phyloP scores from a whole-genome alignment of 768 basidiomycete species.

The Phylloporus arenicola region DNA sequence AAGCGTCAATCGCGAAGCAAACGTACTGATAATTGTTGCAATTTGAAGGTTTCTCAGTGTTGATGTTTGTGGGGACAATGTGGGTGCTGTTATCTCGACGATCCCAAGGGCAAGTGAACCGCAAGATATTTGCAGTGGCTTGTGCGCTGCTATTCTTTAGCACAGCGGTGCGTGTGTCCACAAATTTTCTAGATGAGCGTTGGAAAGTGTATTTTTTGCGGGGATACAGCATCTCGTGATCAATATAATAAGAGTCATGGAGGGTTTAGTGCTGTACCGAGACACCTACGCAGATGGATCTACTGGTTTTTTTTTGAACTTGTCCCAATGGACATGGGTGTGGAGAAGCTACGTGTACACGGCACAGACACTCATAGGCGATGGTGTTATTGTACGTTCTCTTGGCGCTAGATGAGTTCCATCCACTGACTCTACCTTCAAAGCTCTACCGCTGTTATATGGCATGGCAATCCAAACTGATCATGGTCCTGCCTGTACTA shows the following conservation, averaged over 20 bases:
- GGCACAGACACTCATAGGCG: conserved; percentile 17
- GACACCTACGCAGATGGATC: conserved; percentile 19
- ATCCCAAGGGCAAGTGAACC: conserved; percentile 3
- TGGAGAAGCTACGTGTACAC: conserved; percentile 7
- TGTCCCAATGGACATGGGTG: conserved; percentile 21
- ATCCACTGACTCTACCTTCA: background rate
- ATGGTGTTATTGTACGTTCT: conserved; percentile 19
- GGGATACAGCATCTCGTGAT: conserved; percentile 13
- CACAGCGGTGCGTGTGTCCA: conserved; percentile 13
- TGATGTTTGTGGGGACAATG: conserved; percentile 12
- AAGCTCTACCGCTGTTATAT: conserved; percentile 20
- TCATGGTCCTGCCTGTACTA: conserved; percentile 17
- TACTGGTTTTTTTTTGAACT: conserved; percentile 17
- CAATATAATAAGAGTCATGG: conserved; percentile 11
- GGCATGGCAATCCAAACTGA: too few species aligned
- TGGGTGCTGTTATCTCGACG: conserved; percentile 14
- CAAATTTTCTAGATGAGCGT: background rate
- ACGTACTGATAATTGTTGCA: background rate
- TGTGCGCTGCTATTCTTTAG: conserved; percentile 20
- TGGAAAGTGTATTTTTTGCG: background rate
- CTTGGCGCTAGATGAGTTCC: background rate
- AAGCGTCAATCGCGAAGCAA: background rate
- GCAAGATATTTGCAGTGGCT: conserved; percentile 13
- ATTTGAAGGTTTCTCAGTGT: background rate
- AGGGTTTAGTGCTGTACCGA: conserved; percentile 20